phyloP scores from a whole-genome alignment of 768 basidiomycete genomes.

The Boletus barrowsii region DNA sequence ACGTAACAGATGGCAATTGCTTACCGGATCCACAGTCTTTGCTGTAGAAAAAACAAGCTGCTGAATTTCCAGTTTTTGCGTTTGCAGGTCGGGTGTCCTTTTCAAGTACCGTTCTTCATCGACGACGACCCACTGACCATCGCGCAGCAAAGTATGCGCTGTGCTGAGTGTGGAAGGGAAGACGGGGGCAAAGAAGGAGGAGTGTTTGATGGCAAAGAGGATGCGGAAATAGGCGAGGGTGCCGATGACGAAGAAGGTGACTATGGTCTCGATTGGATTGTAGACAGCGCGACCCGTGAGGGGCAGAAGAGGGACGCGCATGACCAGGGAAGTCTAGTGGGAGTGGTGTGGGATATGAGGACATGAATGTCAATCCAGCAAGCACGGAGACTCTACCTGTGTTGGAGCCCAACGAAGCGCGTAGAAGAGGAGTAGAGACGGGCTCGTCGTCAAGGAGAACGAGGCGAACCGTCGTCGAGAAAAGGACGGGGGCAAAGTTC shows the following conservation, averaged over 20 bases:
- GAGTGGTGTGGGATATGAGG: neutral
- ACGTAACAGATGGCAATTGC: constrained; percentile 5
- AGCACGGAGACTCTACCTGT: neutral
- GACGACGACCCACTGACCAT: constrained; percentile 62
- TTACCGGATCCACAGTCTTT: constrained; percentile 37
- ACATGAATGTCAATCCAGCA: neutral
- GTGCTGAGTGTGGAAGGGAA: constrained; percentile 49
- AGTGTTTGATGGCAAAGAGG: constrained; percentile 85
- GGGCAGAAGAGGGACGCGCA: constrained; percentile 64
- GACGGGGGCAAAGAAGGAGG: constrained; percentile 67
- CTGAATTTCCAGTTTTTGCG: constrained; percentile 61
- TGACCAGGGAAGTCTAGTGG: constrained; percentile 12
- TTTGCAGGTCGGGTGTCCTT: constrained; percentile 25
- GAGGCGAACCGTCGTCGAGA: neutral
- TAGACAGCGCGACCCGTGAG: constrained; percentile 71
- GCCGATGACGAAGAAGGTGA: constrained; percentile 82
- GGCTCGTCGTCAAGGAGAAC: neutral
- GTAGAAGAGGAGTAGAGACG: neutral
- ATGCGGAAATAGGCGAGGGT: constrained; percentile 96
- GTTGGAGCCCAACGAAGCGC: neutral
- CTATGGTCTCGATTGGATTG: constrained; percentile 86
- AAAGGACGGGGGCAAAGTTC: neutral
- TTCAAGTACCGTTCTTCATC: constrained; percentile 51
- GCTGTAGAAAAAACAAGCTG: constrained; percentile 54
- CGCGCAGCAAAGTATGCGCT: constrained; percentile 50